These are phyloP conservation scores for Lactuca saligna DNA, from an alignment of 129 eudicot species.

Conservation along the genomic window DNA sequence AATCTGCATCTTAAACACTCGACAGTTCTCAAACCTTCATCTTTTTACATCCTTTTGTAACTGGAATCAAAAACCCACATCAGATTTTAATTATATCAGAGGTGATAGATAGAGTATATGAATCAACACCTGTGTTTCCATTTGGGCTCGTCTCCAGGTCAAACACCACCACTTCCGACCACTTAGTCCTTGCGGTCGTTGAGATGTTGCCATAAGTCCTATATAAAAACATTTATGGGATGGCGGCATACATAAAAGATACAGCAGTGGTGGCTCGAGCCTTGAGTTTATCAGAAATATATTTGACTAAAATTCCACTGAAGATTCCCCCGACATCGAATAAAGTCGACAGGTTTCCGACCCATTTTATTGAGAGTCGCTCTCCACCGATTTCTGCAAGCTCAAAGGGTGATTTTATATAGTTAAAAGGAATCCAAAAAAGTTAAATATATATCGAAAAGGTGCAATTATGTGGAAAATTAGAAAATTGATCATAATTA, in stretches of 20 bases:
- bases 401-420: not conserved
- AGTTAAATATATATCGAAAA: not conserved
- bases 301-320: conserved; percentile 87
- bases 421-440: not conserved
- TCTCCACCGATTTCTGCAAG: conserved; percentile 80
- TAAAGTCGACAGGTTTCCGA: conserved; percentile 87
- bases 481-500: no score
- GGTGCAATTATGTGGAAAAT: not conserved
- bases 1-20: no score
- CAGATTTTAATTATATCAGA: conserved; percentile 19
- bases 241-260: conserved; percentile 66
- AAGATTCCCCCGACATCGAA: conserved; percentile 95
- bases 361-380: conserved; percentile 80
- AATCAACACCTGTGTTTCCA: no score
- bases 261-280: conserved; percentile 95
- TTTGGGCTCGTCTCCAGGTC: no score
- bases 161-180: no score
- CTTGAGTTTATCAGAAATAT: conserved; percentile 72
- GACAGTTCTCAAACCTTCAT: no score
- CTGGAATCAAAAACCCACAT: conserved; percentile 38
- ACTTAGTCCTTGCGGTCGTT: no score
- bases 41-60: conserved; percentile 9
- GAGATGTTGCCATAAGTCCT: conserved; percentile 68
- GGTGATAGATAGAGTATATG: conserved; percentile 7
- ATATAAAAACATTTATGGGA: conserved; percentile 74